A percentile compares a stretch with the other conserved stretches of the same genome.
These are phyloP conservation scores for Calycina herbarum DNA, from an alignment of 2,329 filamentous ascomycete genomes.

Conservation along the genomic window DNA sequence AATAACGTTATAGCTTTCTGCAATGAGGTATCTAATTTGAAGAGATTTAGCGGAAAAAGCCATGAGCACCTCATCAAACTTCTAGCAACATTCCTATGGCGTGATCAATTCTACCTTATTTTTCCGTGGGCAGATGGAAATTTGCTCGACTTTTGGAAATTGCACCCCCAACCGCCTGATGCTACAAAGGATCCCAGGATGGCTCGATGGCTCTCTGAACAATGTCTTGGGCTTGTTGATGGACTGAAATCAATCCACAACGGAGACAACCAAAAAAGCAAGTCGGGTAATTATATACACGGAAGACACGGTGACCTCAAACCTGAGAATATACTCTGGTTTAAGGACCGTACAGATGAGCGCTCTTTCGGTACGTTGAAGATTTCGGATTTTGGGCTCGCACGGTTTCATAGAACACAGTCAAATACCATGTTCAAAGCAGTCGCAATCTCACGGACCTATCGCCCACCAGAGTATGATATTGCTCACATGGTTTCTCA, in stretches of 20 bases:
- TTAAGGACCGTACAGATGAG: conserved; percentile 22
- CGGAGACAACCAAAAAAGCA: not conserved
- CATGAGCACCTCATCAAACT: conserved; percentile 11
- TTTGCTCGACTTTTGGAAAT: conserved; percentile 4
- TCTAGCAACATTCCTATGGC: conserved; percentile 14
- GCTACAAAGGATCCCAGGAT: not conserved
- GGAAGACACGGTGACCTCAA: conserved; percentile 44
- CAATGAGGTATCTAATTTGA: conserved; percentile 12
- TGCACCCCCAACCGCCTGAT: not conserved
- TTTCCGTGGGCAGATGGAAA: conserved; percentile 20
- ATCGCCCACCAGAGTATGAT: conserved; percentile 41
- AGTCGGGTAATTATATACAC: conserved; percentile 20
- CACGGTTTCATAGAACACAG: conserved; percentile 35
- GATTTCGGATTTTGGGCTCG: conserved; percentile 40
- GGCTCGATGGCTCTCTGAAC: conserved; percentile 13
- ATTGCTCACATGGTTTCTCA: conserved; percentile 35
- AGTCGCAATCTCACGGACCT: conserved; percentile 31
- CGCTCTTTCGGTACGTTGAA: conserved; percentile 24
- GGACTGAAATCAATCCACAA: conserved; percentile 16
- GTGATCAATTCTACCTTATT: conserved; percentile 16
- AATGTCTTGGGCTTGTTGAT: conserved; percentile 12
- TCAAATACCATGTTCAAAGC: conserved; percentile 30
- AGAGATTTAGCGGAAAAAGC: conserved; percentile 12
- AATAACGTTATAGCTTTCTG: conserved; percentile 7
- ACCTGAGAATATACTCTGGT: conserved; percentile 41